Evolutionary conservation across 805 yeast species (phyloP), one percentile per base, ranked within the genome.

Genomic region (Lipomyces japonicus): DNA sequence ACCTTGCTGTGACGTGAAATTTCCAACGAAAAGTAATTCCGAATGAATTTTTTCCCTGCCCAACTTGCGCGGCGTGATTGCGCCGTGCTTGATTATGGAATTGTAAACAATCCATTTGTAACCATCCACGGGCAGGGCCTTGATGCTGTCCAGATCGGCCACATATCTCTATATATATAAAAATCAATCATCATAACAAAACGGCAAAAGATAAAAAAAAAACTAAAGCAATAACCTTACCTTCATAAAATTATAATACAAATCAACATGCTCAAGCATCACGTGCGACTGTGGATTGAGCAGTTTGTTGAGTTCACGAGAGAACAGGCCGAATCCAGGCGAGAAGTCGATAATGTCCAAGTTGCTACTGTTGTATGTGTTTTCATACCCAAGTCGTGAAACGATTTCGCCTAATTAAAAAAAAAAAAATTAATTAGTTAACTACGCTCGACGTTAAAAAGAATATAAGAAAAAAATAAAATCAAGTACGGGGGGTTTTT

Each of bases 51-150:
- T 64, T 55, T 68, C 70, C 37, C 76, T 61, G 3, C 66, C 41
- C 51, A 69, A 67, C 2, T 47, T 55, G 9, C 57, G 65, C 0
- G 78, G 80, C 0, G 58, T 58, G 1, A 84, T 63, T 3, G 70
- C 48, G 28, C 77, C 76, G 5, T 75, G 73, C 3, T 71, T 61
- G 6, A 76, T 70, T 6, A 83, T 51, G 0, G 71, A 65, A 2
- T 68, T 64, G 60, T 75, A 87, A 0, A 88, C 72, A 3, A 67
- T 66, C 95, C 95, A 87, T 14, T 76, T 68, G 63, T 76, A 84
- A 3, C 93, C 90, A 61, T 82, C 82, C 26, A 40, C 70, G 67
- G 63, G 51, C 58, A 65, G 39, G 48, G 58, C 26, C 39, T 47
- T n/a, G 55, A 48, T 6, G 53, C 37, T 34, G 21, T 6, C n/a